These are phyloP conservation scores for Emergomyces africanus DNA, from an alignment of 2,329 filamentous ascomycete species.

Conservation along the genomic window DNA sequence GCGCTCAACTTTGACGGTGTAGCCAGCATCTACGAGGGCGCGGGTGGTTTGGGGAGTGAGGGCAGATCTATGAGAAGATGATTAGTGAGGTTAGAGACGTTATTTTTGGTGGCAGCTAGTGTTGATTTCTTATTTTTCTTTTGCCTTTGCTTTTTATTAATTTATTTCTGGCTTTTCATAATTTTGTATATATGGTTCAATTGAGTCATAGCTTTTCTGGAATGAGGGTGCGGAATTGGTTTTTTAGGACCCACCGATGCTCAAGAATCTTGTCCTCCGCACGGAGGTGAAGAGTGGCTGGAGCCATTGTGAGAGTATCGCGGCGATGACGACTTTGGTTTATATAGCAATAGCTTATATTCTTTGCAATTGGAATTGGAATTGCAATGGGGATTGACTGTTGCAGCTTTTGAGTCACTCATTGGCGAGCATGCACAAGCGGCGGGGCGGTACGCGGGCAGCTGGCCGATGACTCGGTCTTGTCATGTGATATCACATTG, in stretches of 20 bases:
- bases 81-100: neutral
- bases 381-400: neutral
- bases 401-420: neutral
- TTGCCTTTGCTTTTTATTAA: neutral
- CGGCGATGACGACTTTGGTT: neutral
- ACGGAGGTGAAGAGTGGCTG: constrained; percentile 12
- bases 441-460: too few relatives aligned
- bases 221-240: neutral
- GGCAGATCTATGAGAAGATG: constrained; percentile 8
- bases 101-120: neutral
- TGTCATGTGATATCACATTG: constrained; percentile 1
- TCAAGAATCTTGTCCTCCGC: constrained; percentile 14
- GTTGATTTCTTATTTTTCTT: too few relatives aligned
- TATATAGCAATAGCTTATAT: neutral
- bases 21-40: constrained; percentile 29
- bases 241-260: constrained; percentile 8
- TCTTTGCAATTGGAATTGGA: constrained; percentile 1
- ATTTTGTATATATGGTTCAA: neutral
- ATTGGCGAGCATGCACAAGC: too few relatives aligned
- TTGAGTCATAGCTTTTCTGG: neutral
- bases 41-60: constrained; percentile 24
- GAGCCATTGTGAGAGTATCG: constrained; percentile 1
- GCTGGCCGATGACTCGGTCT: neutral
- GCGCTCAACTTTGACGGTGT: constrained; percentile 28
- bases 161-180: neutral